Evolutionary conservation across 129 eudicot genomes (phyloP).

Genomic region (Chrysanthemum makinoi): DNA sequence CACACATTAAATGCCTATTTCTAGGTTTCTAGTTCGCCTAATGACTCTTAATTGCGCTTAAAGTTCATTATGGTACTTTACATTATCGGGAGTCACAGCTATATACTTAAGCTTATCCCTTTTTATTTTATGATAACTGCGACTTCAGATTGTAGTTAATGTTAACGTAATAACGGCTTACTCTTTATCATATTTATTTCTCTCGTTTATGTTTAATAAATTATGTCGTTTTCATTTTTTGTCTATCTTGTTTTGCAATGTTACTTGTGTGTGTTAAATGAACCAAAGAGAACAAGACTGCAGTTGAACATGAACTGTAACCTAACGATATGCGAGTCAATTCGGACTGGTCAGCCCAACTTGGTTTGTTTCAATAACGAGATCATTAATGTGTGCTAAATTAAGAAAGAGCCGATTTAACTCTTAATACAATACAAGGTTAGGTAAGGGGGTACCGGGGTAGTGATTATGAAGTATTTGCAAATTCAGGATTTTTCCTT

Average conservation of each 20-base stretch:
- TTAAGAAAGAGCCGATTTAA: neutral
- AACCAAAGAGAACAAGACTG: neutral
- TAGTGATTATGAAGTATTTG: conserved; percentile 3
- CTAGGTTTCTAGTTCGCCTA: neutral
- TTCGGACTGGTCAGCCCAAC: neutral
- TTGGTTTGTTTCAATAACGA: neutral
- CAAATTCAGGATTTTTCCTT: conserved; percentile 61
- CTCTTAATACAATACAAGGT: conserved; percentile 20
- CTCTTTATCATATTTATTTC: too few relatives aligned
- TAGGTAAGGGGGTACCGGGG: neutral
- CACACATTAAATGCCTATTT: conserved; percentile 2
- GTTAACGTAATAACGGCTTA: too few relatives aligned
- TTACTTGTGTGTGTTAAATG: neutral
- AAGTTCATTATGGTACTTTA: neutral
- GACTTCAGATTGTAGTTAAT: too few relatives aligned
- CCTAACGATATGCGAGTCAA: conserved; percentile 6
- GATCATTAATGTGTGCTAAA: conserved; percentile 5
- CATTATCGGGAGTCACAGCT: too few relatives aligned
- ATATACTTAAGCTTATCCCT: too few relatives aligned
- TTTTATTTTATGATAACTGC: too few relatives aligned
- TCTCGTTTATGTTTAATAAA: too few relatives aligned
- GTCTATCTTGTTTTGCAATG: neutral
- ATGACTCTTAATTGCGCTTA: neutral
- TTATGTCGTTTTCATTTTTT: too few relatives aligned
- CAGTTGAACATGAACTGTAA: conserved; percentile 4